A percentile compares a stretch with the other conserved stretches of the same genome.
Evolutionary conservation across 2,329 filamentous ascomycete genomes (phyloP).

Genomic region (Sphaerostilbella broomeana): DNA sequence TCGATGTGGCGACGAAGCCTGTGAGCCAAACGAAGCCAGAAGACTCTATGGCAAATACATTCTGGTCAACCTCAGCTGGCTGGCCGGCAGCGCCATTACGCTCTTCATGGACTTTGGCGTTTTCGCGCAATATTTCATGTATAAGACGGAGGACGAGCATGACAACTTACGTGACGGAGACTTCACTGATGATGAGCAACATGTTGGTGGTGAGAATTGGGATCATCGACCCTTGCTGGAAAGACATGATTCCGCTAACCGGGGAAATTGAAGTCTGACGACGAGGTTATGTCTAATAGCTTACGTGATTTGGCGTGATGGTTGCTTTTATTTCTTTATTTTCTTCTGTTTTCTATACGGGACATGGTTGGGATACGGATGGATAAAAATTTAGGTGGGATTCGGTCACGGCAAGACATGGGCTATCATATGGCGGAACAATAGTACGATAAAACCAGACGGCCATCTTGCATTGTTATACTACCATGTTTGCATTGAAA

Average conservation of each 20-base stretch:
- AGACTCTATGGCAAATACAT: conserved; percentile 74
- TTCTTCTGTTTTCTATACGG: no score
- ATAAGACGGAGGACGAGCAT: conserved; percentile 42
- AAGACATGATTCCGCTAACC: conserved; percentile 25
- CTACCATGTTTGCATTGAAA: no score
- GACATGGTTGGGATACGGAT: no score
- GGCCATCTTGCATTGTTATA: background rate
- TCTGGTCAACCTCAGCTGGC: conserved; percentile 83
- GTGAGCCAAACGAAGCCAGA: conserved; percentile 57
- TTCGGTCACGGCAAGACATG: background rate
- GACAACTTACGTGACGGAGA: conserved; percentile 23
- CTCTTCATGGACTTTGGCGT: conserved; percentile 78
- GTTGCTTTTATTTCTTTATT: background rate
- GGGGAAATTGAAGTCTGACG: no score
- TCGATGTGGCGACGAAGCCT: conserved; percentile 50
- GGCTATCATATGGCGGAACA: background rate
- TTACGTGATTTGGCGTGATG: no score
- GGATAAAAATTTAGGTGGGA: background rate
- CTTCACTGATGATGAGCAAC: conserved; percentile 19
- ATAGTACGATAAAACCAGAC: background rate
- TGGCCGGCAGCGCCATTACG: conserved; percentile 83
- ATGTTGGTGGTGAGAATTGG: conserved; percentile 25
- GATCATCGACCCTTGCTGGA: conserved; percentile 36
- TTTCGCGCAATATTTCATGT: conserved; percentile 88
- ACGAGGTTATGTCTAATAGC: no score